Evolutionary conservation across 768 basidiomycete species (phyloP).

Genomic region (Trametopsis cervina): DNA sequence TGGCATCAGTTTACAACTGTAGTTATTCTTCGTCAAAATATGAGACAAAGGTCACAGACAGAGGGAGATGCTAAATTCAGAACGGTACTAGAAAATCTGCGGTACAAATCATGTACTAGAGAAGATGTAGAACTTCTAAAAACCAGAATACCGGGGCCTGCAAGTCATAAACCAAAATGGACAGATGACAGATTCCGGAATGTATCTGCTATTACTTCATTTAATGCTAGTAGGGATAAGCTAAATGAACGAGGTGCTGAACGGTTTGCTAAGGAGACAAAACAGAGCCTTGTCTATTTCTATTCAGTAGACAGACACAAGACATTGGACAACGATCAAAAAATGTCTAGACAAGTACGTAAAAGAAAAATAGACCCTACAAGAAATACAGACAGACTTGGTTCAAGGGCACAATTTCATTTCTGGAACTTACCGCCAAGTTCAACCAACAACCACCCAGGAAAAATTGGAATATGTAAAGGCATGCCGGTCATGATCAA

Average conservation of each 20-base stretch:
- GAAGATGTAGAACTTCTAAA: constrained; percentile 31
- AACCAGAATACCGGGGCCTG: constrained; percentile 17
- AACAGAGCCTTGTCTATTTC: constrained; percentile 19
- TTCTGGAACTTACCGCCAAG: constrained; percentile 18
- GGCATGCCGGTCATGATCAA: constrained; percentile 19
- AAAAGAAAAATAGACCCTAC: background rate
- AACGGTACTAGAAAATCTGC: constrained; percentile 29
- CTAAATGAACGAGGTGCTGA: constrained; percentile 27
- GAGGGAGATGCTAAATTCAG: constrained; percentile 22
- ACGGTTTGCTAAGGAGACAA: constrained; percentile 28
- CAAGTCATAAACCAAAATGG: constrained; percentile 8
- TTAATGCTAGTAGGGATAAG: constrained; percentile 30
- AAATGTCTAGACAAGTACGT: background rate
- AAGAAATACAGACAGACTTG: background rate
- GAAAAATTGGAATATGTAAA: constrained; percentile 11
- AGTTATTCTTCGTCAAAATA: constrained; percentile 17
- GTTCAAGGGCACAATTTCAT: constrained; percentile 9
- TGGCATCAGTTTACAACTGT: constrained; percentile 18
- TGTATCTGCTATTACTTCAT: constrained; percentile 32
- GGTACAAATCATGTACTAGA: constrained; percentile 31
- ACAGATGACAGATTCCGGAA: constrained; percentile 21
- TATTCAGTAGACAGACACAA: constrained; percentile 16
- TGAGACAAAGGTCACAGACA: constrained; percentile 14
- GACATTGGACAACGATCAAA: background rate
- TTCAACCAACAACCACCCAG: constrained; percentile 13